Conservation (phyloP, 2,329 filamentous ascomycete species). For the Trichoderma sp. region DNA sequence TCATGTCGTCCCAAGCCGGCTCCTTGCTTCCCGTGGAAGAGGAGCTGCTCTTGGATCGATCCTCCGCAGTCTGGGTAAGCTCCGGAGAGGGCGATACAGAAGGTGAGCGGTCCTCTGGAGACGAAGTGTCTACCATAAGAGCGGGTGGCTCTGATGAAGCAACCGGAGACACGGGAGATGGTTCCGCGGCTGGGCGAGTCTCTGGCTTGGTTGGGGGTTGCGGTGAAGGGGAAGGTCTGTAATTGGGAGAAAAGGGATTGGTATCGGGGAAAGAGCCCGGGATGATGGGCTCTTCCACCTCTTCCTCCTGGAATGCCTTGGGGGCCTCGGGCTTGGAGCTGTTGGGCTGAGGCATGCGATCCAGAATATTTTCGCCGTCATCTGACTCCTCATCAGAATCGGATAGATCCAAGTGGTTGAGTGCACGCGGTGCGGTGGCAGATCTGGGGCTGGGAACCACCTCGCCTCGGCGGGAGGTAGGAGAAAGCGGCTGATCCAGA, state of each 20-base stretch:
- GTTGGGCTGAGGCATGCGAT: constrained; percentile 28
- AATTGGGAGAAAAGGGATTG: constrained; percentile 38
- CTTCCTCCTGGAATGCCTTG: constrained; percentile 25
- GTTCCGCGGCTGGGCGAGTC: not conserved
- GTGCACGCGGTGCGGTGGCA: constrained; percentile 42
- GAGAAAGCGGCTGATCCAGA: constrained; percentile 38
- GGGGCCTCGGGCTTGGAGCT: constrained; percentile 24
- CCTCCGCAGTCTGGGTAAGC: constrained; percentile 50
- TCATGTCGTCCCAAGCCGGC: constrained; percentile 80
- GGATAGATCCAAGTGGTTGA: constrained; percentile 66
- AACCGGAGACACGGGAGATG: constrained; percentile 29
- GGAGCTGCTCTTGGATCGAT: constrained; percentile 38
- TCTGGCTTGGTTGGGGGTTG: constrained; percentile 28
- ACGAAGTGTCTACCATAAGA: constrained; percentile 70
- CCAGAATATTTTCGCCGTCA: constrained; percentile 42
- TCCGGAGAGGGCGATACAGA: constrained; percentile 67
- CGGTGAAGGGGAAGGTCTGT: constrained; percentile 34
- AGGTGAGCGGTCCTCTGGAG: constrained; percentile 66
- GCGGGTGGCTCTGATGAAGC: constrained; percentile 59
- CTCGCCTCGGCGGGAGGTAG: constrained; percentile 28
- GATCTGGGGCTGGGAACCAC: constrained; percentile 56
- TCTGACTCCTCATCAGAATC: constrained; percentile 64
- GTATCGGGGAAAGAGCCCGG: constrained; percentile 47
- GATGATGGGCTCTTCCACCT: constrained; percentile 36
- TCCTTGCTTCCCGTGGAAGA: constrained; percentile 40